Base-by-base conservation (phyloP, 176 grass and related monocot genomes). In the Dendrocalamus sinicus region DNA sequence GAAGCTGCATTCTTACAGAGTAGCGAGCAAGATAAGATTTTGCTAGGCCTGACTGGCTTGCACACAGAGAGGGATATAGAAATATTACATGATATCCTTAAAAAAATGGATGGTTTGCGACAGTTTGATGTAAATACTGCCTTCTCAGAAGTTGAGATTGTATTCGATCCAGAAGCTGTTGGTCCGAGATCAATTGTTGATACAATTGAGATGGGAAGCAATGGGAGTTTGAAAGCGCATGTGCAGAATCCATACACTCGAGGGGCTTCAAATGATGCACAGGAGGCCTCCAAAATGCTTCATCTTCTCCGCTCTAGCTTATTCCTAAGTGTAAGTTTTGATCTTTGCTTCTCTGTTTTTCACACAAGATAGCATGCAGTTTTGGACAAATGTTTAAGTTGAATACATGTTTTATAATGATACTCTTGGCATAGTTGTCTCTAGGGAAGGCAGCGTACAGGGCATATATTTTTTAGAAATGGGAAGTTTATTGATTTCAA, bases 1-100 rank as follows among this genome's bases (percentile, higher is more conserved):
- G 96, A 99, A 30, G 93, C 96, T 67, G 84, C 81, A 70, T 99
- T 99, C 88, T 68, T 99, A 58, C 92, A 99, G 81, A 96, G 93
- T 66, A 96, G 74, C 4, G 92, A 99, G 22, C 88, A 96, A 88
- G 88, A 99, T 82, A 96, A 94, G 76, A 69, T 91, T 85, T 94
- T 91, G 57, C 77, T 99, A 70, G 82, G 87, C 20, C 52, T 99
- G 72, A 84, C 46, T 72, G 90, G 91, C 37, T 79, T 94, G 35
- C 75, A 78, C 47, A 85, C 80, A 47, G 86, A 91, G 61, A 85
- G 28, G 47, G 93, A 99, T 91, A 70, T 77, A 45, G 76, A 90
- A 74, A 4, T 73, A 9, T 73, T 99, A 26, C 84, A 91, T 72
- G 80, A 88, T 20, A 77, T 96, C 82, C 84, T 99, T 9, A 85